Evolutionary conservation across 2,329 filamentous ascomycete genomes (phyloP).

Genomic region (Chaetomiaceae sp.): DNA sequence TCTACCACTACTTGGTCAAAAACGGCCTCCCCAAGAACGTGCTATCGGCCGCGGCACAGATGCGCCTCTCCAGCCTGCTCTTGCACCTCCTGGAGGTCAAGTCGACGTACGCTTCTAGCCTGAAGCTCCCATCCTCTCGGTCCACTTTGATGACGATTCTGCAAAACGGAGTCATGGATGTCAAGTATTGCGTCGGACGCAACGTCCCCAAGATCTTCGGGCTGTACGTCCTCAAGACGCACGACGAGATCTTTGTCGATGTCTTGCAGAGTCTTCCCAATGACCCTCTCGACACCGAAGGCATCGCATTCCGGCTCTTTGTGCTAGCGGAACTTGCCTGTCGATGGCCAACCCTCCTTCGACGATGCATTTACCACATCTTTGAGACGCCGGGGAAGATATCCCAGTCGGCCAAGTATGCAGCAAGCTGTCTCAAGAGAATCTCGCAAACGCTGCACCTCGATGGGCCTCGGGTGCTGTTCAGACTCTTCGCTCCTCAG

Average conservation of each 20-base stretch:
- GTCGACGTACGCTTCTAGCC: slow-evolving; percentile 60
- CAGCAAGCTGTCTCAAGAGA: slow-evolving; percentile 62
- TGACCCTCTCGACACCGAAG: slow-evolving; percentile 68
- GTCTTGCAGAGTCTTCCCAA: slow-evolving; percentile 74
- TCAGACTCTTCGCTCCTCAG: slow-evolving; percentile 81
- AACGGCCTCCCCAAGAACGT: slow-evolving; percentile 62
- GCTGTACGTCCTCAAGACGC: slow-evolving; percentile 74
- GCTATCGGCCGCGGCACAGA: slow-evolving; percentile 65
- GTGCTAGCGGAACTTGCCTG: slow-evolving; percentile 74
- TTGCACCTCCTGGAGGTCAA: slow-evolving; percentile 64
- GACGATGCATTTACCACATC: slow-evolving; percentile 86
- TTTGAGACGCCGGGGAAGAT: slow-evolving; percentile 84
- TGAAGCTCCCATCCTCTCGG: slow-evolving; percentile 55
- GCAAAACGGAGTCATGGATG: slow-evolving; percentile 57
- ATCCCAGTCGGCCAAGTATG: slow-evolving; percentile 60
- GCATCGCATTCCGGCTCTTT: slow-evolving; percentile 77
- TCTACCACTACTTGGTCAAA: slow-evolving; percentile 75
- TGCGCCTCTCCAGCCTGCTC: slow-evolving; percentile 63
- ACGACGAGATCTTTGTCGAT: slow-evolving; percentile 81
- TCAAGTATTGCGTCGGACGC: slow-evolving; percentile 72
- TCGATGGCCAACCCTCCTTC: slow-evolving; percentile 78
- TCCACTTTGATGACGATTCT: slow-evolving; percentile 74
- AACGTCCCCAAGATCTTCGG: slow-evolving; percentile 71
- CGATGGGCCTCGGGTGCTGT: slow-evolving; percentile 63
- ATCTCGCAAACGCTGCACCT: slow-evolving; percentile 65